Conservation (phyloP, 352 stramenopile species). For the Globisporangium heterothallicum region DNA sequence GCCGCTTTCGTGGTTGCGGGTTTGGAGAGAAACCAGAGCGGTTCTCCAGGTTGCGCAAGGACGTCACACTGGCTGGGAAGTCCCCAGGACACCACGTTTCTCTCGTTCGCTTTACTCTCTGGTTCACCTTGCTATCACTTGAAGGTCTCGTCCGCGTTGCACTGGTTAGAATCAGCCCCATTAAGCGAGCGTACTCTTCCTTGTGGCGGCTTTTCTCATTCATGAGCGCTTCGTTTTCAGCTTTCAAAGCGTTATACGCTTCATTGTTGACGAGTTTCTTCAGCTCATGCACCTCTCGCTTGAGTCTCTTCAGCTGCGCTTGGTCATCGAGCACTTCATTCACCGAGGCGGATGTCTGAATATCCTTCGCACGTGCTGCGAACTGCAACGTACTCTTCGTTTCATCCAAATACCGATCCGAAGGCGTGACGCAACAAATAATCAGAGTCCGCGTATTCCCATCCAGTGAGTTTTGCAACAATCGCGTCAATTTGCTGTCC, state of each 20-base stretch:
- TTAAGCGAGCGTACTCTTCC: constrained; percentile 49
- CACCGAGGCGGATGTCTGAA: constrained; percentile 74
- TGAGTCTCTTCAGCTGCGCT: constrained; percentile 61
- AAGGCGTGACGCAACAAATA: constrained; percentile 76
- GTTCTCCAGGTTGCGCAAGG: constrained; percentile 8
- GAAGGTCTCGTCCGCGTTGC: constrained; percentile 18
- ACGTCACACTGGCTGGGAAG: constrained; percentile 26
- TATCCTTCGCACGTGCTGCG: constrained; percentile 88
- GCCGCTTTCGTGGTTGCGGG: constrained; percentile 25
- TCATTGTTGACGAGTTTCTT: constrained; percentile 58
- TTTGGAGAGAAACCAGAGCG: constrained; percentile 20
- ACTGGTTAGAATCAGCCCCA: constrained; percentile 56
- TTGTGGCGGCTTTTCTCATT: constrained; percentile 54
- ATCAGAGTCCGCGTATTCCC: constrained; percentile 91
- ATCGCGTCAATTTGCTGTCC: constrained; percentile 89
- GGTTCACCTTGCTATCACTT: constrained; percentile 20
- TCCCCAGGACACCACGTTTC: constrained; percentile 77
- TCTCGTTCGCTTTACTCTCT: constrained; percentile 35
- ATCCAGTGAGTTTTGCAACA: constrained; percentile 89
- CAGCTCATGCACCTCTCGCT: constrained; percentile 65
- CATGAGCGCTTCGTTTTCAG: constrained; percentile 65
- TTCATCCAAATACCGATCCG: constrained; percentile 71
- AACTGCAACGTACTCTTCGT: constrained; percentile 92
- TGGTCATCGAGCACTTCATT: constrained; percentile 93
- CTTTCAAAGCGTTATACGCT: constrained; percentile 48